phyloP scores from a whole-genome alignment of 768 basidiomycete genomes.

The Podaxis carcinomalis region DNA sequence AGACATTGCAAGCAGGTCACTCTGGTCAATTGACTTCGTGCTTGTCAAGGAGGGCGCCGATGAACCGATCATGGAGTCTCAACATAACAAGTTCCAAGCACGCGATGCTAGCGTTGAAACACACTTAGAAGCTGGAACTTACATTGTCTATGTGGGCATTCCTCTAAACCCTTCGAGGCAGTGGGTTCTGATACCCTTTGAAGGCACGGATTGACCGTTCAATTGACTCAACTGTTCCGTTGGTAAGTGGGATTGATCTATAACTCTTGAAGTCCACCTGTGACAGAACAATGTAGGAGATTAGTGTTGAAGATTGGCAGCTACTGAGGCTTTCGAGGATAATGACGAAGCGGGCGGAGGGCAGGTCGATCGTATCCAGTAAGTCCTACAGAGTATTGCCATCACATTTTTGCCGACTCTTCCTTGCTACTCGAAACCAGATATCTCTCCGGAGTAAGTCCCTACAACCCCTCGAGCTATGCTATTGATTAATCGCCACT shows the following conservation, averaged over 20 bases:
- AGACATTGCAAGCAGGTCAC: constrained; percentile 38
- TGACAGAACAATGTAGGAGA: constrained; percentile 11
- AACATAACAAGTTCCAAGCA: constrained; percentile 30
- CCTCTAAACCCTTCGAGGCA: neutral
- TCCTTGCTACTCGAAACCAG: constrained; percentile 21
- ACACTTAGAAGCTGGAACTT: constrained; percentile 36
- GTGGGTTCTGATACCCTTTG: neutral
- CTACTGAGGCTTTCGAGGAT: constrained; percentile 35
- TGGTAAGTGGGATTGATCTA: neutral
- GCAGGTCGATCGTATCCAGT: constrained; percentile 44
- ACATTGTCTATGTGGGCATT: constrained; percentile 36
- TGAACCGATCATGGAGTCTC: constrained; percentile 30
- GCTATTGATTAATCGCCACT: neutral
- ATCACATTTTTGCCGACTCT: neutral
- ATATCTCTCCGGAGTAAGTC: neutral
- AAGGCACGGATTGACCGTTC: constrained; percentile 30
- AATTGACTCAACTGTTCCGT: neutral
- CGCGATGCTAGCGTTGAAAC: constrained; percentile 39
- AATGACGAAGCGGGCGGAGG: constrained; percentile 39
- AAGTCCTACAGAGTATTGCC: constrained; percentile 14
- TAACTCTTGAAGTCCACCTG: neutral
- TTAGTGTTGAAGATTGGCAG: constrained; percentile 28
- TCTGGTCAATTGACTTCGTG: constrained; percentile 47
- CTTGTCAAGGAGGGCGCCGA: constrained; percentile 44
- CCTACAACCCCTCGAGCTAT: constrained; percentile 11